These are phyloP conservation scores for Blastocladiella britannica DNA, from an alignment of 192 early-diverging fungal genomes.

Conservation along the genomic window DNA sequence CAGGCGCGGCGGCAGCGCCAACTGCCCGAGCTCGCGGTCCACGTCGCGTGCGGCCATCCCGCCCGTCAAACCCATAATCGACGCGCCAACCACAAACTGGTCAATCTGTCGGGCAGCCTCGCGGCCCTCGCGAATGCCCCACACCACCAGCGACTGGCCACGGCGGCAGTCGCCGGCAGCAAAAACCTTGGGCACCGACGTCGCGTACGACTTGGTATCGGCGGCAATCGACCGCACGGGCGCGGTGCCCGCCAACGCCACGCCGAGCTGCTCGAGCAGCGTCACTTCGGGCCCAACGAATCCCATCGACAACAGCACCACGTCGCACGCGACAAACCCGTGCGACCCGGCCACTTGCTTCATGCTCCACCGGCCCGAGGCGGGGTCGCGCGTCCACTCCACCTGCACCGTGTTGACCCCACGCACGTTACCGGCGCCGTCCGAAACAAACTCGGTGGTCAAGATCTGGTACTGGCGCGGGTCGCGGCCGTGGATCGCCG, in stretches of 20 bases:
- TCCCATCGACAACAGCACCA: constrained; percentile 88
- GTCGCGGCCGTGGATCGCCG: constrained; percentile 72
- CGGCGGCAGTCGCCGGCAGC: constrained; percentile 96
- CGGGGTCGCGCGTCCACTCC: constrained; percentile 73
- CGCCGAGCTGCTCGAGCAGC: constrained; percentile 53
- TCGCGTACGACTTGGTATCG: constrained; percentile 51
- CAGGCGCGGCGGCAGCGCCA: too few relatives aligned
- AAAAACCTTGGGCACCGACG: constrained; percentile 59
- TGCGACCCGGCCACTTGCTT: constrained; percentile 66
- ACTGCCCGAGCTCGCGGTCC: constrained; percentile 9
- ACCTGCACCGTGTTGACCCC: constrained; percentile 89
- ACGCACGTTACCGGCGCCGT: constrained; percentile 54
- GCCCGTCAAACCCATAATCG: constrained; percentile 66
- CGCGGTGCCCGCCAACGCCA: constrained; percentile 58
- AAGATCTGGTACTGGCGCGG: constrained; percentile 88
- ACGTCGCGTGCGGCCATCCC: constrained; percentile 51
- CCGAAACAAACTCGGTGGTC: constrained; percentile 83
- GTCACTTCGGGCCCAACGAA: constrained; percentile 83
- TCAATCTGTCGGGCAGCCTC: constrained; percentile 87
- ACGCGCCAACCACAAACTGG: constrained; percentile 53
- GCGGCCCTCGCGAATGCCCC: constrained; percentile 96
- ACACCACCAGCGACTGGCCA: constrained; percentile 87
- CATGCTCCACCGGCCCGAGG: constrained; percentile 64
- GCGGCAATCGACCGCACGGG: constrained; percentile 65
- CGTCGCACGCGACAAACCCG: constrained; percentile 66